Evolutionary conservation across 2,329 filamentous ascomycete species (phyloP), one percentile per base, ranked within the genome.

Genomic region (Phaeosphaeria sp.): DNA sequence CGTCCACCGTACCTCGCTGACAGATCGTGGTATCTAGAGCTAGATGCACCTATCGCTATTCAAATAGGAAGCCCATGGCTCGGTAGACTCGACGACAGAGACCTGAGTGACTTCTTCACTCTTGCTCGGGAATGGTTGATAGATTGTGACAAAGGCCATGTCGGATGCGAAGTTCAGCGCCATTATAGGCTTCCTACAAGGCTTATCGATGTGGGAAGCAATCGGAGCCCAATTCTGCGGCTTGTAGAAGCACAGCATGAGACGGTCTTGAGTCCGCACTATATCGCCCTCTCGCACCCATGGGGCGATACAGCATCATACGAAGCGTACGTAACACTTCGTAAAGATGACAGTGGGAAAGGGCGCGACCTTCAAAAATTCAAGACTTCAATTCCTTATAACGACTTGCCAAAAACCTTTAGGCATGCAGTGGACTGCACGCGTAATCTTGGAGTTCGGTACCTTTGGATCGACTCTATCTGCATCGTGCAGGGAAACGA

Each of bases 401-500:
- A 55, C 1, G 20, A 53, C 1, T 49, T 68, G 0, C 64, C 66
- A 2, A 42, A 49, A 2, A 61, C 59, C 17, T 66, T 68, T 36
- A 49, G 53, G 17, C 60, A 71, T 53, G 68, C 67, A 13, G 53
- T 69, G 2, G 43, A 50, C 18, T 48, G 55, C 8, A 66, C 64
- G 4, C 56, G 67, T 0, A 39, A 45, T 4, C 51, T 71, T 1
- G 47, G 45, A 1, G 45, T 66, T 6, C 56, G 59, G 15, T 72
- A 69, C 44, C 24, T 72, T 1, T 71, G 69, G 68, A 67, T 73
- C 17, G 68, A 71, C 42, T 61, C 61, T 1, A 46, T 71, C 0
- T 71, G 67, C 36, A 69, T 69, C 33, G 57, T 69, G 21, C 66
- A 71, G 51, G 67, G 57, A 11, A 36, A 53, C 15, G 49, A 59